Evolutionary conservation across 2,329 filamentous ascomycete species (phyloP).

Genomic region (Colletotrichum sansevieriae): DNA sequence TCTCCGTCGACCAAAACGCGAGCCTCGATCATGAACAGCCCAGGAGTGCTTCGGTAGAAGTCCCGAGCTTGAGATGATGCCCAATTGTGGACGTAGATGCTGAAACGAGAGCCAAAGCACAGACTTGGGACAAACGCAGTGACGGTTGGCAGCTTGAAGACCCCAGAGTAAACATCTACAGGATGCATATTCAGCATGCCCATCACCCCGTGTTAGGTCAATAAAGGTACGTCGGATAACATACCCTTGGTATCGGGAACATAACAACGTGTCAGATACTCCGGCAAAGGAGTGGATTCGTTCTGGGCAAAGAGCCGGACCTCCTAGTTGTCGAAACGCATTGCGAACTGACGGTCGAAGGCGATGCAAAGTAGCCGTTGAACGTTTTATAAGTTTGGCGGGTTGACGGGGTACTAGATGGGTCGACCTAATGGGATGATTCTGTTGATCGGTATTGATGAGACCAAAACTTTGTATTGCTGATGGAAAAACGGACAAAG

Average conservation of each 20-base stretch:
- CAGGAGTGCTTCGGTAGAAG: constrained; percentile 66
- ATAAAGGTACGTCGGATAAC: too few relatives aligned
- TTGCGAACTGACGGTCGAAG: constrained; percentile 53
- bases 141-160: constrained; percentile 71
- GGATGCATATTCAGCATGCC: not conserved
- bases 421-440: too few relatives aligned
- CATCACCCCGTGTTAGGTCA: not conserved
- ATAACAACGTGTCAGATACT: constrained; percentile 85
- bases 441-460: too few relatives aligned
- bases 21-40: constrained; percentile 73
- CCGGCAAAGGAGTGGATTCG: constrained; percentile 79
- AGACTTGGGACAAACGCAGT: constrained; percentile 80
- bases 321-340: constrained; percentile 92
- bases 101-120: constrained; percentile 69
- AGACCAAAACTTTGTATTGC: too few relatives aligned
- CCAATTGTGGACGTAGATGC: constrained; percentile 83
- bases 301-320: constrained; percentile 80
- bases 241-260: constrained; percentile 65
- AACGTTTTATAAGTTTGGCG: too few relatives aligned
- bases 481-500: too few relatives aligned
- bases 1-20: constrained; percentile 77
- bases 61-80: constrained; percentile 71
- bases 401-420: too few relatives aligned
- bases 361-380: not conserved
- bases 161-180: constrained; percentile 61